A percentile compares a stretch with the other conserved stretches of the same genome.
These are phyloP conservation scores for Dipodascus albidus DNA, from an alignment of 805 yeast genomes.

Conservation along the genomic window DNA sequence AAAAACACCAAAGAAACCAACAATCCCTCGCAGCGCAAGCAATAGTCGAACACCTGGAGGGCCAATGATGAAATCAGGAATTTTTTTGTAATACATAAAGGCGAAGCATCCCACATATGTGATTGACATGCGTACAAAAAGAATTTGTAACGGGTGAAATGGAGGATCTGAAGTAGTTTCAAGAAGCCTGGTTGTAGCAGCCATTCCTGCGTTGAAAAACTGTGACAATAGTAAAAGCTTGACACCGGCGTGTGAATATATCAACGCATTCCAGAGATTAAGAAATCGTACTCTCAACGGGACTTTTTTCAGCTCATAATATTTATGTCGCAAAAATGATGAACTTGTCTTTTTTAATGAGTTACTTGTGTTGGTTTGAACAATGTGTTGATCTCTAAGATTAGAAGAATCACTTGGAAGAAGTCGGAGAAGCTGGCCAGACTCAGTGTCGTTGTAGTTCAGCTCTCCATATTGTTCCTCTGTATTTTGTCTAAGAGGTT, in stretches of 20 bases:
- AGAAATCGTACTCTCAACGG: background rate
- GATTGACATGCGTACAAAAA: constrained; percentile 64
- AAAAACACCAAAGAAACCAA: constrained; percentile 74
- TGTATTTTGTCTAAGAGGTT: background rate
- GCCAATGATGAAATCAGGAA: constrained; percentile 60
- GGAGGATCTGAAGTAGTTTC: constrained; percentile 57
- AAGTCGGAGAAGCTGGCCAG: background rate
- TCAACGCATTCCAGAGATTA: background rate
- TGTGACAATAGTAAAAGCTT: constrained; percentile 49
- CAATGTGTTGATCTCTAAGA: background rate
- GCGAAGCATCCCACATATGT: constrained; percentile 49
- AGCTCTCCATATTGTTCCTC: background rate
- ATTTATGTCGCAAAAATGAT: background rate
- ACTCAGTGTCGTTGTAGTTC: background rate
- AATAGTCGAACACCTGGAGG: constrained; percentile 44
- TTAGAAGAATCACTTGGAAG: background rate
- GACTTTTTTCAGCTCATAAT: background rate
- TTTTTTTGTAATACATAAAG: constrained; percentile 42
- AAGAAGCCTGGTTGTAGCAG: constrained; percentile 60
- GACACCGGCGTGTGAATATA: constrained; percentile 38
- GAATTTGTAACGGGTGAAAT: constrained; percentile 67
- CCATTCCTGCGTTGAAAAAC: constrained; percentile 68
- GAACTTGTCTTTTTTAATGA: background rate
- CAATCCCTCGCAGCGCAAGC: constrained; percentile 49
- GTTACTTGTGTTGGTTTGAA: background rate